phyloP scores from a whole-genome alignment of 2,329 filamentous ascomycete species.

The Aspergillus sergii region DNA sequence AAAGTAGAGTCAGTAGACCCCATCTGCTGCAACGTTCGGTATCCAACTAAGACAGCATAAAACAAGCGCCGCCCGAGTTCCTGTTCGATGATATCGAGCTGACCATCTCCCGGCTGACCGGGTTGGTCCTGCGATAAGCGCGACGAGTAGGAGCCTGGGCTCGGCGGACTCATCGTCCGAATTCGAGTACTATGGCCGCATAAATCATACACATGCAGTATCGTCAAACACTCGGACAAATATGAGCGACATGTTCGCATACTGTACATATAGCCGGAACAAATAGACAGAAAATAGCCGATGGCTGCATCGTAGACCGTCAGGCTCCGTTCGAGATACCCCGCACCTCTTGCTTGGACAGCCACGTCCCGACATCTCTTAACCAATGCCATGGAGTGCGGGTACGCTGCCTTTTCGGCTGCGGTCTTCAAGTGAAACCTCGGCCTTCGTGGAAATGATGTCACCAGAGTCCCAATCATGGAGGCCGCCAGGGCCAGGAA shows the following conservation, averaged over 20 bases:
- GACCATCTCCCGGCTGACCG: conserved; percentile 17
- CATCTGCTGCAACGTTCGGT: conserved; percentile 77
- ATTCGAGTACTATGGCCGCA: conserved; percentile 29
- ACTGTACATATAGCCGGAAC: conserved; percentile 44
- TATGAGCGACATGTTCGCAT: conserved; percentile 44
- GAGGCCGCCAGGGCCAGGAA: conserved; percentile 49
- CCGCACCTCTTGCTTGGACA: conserved; percentile 46
- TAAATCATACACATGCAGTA: conserved; percentile 44
- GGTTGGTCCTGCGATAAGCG: conserved; percentile 25
- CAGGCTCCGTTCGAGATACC: conserved; percentile 46
- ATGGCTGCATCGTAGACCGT: conserved; percentile 49
- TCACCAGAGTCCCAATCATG: conserved; percentile 49
- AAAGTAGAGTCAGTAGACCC: conserved; percentile 72
- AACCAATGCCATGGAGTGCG: conserved; percentile 47
- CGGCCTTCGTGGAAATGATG: conserved; percentile 49
- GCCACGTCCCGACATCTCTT: conserved; percentile 47
- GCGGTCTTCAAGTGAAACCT: conserved; percentile 44
- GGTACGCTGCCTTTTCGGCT: conserved; percentile 40
- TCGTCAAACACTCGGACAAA: conserved; percentile 47
- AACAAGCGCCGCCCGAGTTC: conserved; percentile 66
- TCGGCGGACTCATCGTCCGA: conserved; percentile 22
- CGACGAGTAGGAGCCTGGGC: conserved; percentile 27
- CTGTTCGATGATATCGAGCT: conserved; percentile 43
- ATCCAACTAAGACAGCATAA: conserved; percentile 77
- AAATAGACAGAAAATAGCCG: conserved; percentile 48